phyloP scores from a whole-genome alignment of 108 stramenopile species.

The Craspedostauros australis region DNA sequence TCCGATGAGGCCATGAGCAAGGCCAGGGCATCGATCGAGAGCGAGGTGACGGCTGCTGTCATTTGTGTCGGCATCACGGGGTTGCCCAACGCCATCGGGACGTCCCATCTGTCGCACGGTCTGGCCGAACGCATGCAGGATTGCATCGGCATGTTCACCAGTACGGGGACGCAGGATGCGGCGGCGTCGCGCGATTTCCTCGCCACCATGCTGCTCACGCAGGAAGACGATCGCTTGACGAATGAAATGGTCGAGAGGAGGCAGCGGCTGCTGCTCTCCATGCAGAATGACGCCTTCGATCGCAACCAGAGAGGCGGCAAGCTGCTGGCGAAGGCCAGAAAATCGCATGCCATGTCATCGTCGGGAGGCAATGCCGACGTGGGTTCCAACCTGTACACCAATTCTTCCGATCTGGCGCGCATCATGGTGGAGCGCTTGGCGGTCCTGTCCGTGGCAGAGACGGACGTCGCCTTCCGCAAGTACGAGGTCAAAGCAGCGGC shows the following conservation, averaged over 20 bases:
- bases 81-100: conserved; percentile 12
- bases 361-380: not conserved
- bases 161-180: conserved; percentile 5
- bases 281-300: too few relatives aligned
- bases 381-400: conserved; percentile 10
- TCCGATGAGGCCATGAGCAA: not conserved
- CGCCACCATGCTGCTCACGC: conserved; percentile 29
- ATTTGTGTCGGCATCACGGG: conserved; percentile 30
- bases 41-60: conserved; percentile 19
- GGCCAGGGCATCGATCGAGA: not conserved
- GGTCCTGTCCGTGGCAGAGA: conserved; percentile 35
- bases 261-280: not conserved
- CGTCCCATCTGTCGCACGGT: conserved; percentile 23
- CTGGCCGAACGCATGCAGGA: conserved; percentile 28
- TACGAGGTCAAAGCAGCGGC: conserved; percentile 12
- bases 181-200: conserved; percentile 9
- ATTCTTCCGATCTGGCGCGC: conserved; percentile 33
- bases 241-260: conserved; percentile 25
- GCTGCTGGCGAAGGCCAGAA: not conserved
- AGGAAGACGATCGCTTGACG: conserved; percentile 32
- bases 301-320: not conserved
- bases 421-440: conserved; percentile 34
- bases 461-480: conserved; percentile 28
- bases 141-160: conserved; percentile 24
- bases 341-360: not conserved